Evolutionary conservation across 2,329 filamentous ascomycete genomes (phyloP).

Genomic region (Xylariales sp.): DNA sequence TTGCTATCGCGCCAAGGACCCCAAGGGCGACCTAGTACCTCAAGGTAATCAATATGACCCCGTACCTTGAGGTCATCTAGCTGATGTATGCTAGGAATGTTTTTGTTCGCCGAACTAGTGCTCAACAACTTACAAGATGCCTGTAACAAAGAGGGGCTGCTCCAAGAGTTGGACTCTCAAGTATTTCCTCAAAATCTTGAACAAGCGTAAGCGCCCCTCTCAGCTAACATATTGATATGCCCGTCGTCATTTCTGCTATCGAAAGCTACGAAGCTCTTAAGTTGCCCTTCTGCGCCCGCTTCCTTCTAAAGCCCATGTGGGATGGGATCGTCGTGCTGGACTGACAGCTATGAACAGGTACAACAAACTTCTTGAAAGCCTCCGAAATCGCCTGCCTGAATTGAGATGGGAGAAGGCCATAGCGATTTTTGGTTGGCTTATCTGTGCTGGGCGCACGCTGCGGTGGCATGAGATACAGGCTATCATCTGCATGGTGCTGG

Average conservation of each 20-base stretch:
- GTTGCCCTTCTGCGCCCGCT: no score
- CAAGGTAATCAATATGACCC: not conserved
- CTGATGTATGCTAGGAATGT: slow-evolving; percentile 18
- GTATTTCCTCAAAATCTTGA: slow-evolving; percentile 12
- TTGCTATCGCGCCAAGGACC: slow-evolving; percentile 2
- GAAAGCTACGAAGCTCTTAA: no score
- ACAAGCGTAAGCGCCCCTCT: slow-evolving; percentile 8
- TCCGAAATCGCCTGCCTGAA: slow-evolving; percentile 10
- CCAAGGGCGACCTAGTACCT: not conserved
- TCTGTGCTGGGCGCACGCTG: slow-evolving; percentile 32
- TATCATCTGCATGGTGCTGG: slow-evolving; percentile 22
- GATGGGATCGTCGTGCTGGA: not conserved
- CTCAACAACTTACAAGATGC: slow-evolving; percentile 22
- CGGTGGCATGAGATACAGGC: slow-evolving; percentile 36
- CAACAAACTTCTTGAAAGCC: slow-evolving; percentile 16
- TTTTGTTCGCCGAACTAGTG: slow-evolving; percentile 25
- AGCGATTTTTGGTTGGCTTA: slow-evolving; percentile 33
- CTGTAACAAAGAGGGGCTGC: slow-evolving; percentile 12
- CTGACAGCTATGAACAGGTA: slow-evolving; percentile 19
- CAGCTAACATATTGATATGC: no score
- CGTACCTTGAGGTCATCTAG: no score
- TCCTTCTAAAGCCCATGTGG: no score
- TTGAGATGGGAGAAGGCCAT: slow-evolving; percentile 19
- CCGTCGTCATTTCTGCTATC: no score
- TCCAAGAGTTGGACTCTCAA: slow-evolving; percentile 12